phyloP scores from a whole-genome alignment of 768 basidiomycete species.

The Macrocybe gigantea region DNA sequence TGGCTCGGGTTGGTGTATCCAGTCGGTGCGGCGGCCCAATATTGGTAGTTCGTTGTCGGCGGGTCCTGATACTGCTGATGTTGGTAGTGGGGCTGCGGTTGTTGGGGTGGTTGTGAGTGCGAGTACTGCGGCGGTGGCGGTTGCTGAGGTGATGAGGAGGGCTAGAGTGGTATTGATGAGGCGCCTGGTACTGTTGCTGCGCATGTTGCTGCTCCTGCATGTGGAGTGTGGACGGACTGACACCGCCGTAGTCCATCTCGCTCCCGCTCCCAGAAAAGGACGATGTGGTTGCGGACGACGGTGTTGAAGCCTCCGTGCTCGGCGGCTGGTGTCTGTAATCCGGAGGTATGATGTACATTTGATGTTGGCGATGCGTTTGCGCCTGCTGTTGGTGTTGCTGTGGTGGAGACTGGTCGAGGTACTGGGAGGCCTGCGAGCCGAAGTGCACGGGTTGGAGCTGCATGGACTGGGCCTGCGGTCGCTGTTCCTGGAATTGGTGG shows the following conservation, averaged over 20 bases:
- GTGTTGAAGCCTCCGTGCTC: constrained; percentile 6
- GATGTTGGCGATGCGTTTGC: constrained; percentile 6
- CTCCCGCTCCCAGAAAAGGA: constrained; percentile 1
- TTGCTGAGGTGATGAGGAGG: not conserved
- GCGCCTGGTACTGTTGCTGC: no score
- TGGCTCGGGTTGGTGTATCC: constrained; percentile 15
- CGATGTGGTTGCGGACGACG: constrained; percentile 7
- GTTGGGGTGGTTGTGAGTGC: not conserved
- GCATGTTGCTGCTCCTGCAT: no score
- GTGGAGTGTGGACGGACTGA: no score
- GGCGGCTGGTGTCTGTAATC: constrained; percentile 16
- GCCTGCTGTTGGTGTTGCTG: constrained; percentile 7
- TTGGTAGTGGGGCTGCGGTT: not conserved
- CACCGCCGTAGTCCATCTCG: not conserved
- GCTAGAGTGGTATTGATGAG: no score
- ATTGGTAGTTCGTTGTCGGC: constrained; percentile 11
- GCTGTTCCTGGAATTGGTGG: constrained; percentile 9
- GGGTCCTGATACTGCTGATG: constrained; percentile 4
- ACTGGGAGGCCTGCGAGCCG: not conserved
- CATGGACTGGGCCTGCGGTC: constrained; percentile 1
- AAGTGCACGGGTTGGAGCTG: not conserved
- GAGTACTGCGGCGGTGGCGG: not conserved
- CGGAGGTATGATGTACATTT: constrained; percentile 21
- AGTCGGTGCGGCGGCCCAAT: constrained; percentile 25
- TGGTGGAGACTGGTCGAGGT: not conserved